Conservation (phyloP, 306 rosid genomes). For the Hylodesmum podocarpum region DNA sequence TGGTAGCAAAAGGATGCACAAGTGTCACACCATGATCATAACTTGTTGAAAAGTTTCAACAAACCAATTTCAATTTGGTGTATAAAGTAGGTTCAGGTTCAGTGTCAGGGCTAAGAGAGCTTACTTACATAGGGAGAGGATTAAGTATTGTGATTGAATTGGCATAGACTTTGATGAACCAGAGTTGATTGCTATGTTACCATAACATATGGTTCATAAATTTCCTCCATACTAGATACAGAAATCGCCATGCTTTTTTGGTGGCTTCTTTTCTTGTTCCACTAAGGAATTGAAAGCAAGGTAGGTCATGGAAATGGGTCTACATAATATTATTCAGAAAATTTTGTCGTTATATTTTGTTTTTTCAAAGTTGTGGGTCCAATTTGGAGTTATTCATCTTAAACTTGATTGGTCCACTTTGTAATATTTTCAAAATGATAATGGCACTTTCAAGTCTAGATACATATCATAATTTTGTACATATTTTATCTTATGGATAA, state of each 20-base stretch:
- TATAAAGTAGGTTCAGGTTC: not conserved
- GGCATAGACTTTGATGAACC: slow-evolving; percentile 9
- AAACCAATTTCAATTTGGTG: not conserved
- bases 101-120: not conserved
- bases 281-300: slow-evolving; percentile 31
- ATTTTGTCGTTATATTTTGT: slow-evolving; percentile 1
- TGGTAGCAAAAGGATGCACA: not conserved
- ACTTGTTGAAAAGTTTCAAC: not conserved
- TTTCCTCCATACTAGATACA: slow-evolving; percentile 40
- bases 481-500: slow-evolving; percentile 11
- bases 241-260: slow-evolving; percentile 34
- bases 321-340: not conserved
- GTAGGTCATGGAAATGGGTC: slow-evolving; percentile 53
- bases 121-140: not conserved
- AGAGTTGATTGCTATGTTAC: not conserved
- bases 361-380: slow-evolving; percentile 37
- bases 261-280: slow-evolving; percentile 33
- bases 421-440: not conserved
- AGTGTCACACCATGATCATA: slow-evolving; percentile 10
- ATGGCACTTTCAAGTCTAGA: slow-evolving; percentile 3
- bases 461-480: not conserved
- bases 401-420: not conserved
- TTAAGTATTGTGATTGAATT: slow-evolving; percentile 18
- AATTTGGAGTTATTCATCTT: slow-evolving; percentile 10
- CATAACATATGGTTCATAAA: slow-evolving; percentile 35